These are phyloP conservation scores for Bassia scoparia DNA, from an alignment of 148 eudicot species.

Conservation along the genomic window DNA sequence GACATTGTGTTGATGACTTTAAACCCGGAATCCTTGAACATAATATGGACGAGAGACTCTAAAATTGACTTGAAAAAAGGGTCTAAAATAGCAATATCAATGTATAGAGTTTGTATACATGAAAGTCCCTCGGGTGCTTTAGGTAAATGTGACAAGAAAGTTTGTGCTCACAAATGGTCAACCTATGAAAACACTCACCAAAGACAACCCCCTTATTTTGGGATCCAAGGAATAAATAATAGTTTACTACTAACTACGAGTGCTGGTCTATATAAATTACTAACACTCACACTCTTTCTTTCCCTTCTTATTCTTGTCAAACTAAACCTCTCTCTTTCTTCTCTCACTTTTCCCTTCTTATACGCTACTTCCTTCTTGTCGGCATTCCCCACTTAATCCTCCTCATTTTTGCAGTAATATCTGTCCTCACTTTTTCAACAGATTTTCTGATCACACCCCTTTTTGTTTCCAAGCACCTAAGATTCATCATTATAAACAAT, in stretches of 20 bases:
- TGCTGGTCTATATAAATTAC: not conserved
- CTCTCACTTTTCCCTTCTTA: conserved; percentile 13
- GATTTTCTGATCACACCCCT: not conserved
- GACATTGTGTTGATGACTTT: too few relatives aligned
- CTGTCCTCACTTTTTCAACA: not conserved
- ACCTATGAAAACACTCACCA: conserved; percentile 9
- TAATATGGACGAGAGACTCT: too few relatives aligned
- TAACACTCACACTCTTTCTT: conserved; percentile 3
- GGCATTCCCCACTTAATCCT: conserved; percentile 2
- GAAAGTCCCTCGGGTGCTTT: not conserved
- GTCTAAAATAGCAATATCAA: too few relatives aligned
- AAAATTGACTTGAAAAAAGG: too few relatives aligned
- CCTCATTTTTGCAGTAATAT: not conserved
- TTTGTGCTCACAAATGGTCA: not conserved
- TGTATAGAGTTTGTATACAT: too few relatives aligned
- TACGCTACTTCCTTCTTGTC: conserved; percentile 8
- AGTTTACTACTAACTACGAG: too few relatives aligned
- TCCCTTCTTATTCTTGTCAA: not conserved
- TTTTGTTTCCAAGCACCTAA: not conserved
- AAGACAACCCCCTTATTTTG: conserved; percentile 2
- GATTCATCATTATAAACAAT: not conserved
- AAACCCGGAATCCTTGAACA: too few relatives aligned
- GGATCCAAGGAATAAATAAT: conserved; percentile 7
- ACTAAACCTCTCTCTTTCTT: not conserved
- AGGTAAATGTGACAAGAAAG: not conserved